Percentiles rank a stretch among this genome's conserved stretches.
Evolutionary conservation across 768 basidiomycete genomes (phyloP).

Genomic region (Dioszegia hungarica): DNA sequence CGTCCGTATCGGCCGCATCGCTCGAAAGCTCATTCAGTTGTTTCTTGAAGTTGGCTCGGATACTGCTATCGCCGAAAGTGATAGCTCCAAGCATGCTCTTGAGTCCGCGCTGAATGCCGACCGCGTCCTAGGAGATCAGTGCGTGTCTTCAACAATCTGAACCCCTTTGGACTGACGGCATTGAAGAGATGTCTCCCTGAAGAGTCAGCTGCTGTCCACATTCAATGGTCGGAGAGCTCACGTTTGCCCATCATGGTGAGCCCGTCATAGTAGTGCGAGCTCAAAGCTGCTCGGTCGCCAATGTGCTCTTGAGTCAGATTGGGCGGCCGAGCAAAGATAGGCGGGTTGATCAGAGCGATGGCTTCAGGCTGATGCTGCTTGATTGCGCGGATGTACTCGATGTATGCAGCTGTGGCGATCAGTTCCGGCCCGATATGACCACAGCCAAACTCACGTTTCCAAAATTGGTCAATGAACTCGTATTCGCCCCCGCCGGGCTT

Average conservation of each 20-base stretch:
- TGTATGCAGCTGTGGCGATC: conserved; percentile 24
- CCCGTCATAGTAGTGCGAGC: conserved; percentile 91
- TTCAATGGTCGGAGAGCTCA: conserved; percentile 49
- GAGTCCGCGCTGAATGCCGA: conserved; percentile 73
- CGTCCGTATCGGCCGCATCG: conserved; percentile 54
- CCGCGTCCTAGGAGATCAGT: conserved; percentile 48
- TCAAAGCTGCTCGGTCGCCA: conserved; percentile 65
- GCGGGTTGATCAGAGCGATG: conserved; percentile 85
- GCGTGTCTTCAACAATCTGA: neutral
- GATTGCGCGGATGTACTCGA: conserved; percentile 44
- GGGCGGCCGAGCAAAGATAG: conserved; percentile 81
- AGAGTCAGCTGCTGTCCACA: neutral
- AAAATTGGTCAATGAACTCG: conserved; percentile 72
- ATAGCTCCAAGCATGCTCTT: conserved; percentile 65
- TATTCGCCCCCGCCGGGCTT: conserved; percentile 51
- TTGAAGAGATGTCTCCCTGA: conserved; percentile 71
- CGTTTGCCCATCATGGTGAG: conserved; percentile 86
- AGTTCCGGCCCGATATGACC: neutral
- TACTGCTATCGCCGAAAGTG: conserved; percentile 71
- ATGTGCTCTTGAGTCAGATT: conserved; percentile 56
- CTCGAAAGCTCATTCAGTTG: conserved; percentile 75
- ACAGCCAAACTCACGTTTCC: conserved; percentile 54
- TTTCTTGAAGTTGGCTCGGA: conserved; percentile 69
- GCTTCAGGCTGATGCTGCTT: conserved; percentile 67
- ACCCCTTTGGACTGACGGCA: conserved; percentile 53